Evolutionary conservation across 176 grass and related monocot species (phyloP), one percentile per base, ranked within the genome.

Genomic region (Phoenix dactylifera): DNA sequence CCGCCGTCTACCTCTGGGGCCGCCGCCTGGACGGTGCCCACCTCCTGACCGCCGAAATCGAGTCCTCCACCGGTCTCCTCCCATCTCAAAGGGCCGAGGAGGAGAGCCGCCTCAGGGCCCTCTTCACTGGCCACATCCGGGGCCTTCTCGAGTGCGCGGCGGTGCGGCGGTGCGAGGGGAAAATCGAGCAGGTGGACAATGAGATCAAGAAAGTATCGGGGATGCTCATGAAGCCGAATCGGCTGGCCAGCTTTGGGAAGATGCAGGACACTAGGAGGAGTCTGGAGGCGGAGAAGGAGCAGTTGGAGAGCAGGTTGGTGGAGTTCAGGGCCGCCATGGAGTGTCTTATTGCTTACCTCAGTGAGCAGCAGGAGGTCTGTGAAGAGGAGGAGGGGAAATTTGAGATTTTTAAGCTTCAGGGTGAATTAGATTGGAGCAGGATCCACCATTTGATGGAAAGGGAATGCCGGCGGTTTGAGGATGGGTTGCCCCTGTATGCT

Each of bases 401-500:
- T 48, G 48, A 82, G 17, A 70, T 88, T 53, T 83, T 88, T 28
- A 75, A 73, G 28, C 35, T 80, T 22, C 51, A 10, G 24, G 71
- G 30, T 22, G 65, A 80, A 17, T 23, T 97, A 52, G 76, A 91
- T 58, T 97, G 86, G 57, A 62, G 32, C 22, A 68, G 55, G 65
- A 70, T 88, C 66, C 84, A 88, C 69, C 63, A 55, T 70, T 69
- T 78, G 49, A 69, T 97, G 76, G 44, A 76, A 48, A 82, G 92
- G 18, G 87, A 97, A 50, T 88, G 92, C 25, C 53, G 87, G 67
- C 77, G 87, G 78, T 75, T 97, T 19, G 77, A 97, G 57, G 92
- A 97, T 18, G 87, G 87, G 1, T 68, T 97, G 58, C 92, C 92
- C 14, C 81, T 97, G 19, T 91, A 91, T 24, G 81, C 63, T 6